phyloP scores from a whole-genome alignment of 345 rosid genomes.

The Dovyalis caffra region DNA sequence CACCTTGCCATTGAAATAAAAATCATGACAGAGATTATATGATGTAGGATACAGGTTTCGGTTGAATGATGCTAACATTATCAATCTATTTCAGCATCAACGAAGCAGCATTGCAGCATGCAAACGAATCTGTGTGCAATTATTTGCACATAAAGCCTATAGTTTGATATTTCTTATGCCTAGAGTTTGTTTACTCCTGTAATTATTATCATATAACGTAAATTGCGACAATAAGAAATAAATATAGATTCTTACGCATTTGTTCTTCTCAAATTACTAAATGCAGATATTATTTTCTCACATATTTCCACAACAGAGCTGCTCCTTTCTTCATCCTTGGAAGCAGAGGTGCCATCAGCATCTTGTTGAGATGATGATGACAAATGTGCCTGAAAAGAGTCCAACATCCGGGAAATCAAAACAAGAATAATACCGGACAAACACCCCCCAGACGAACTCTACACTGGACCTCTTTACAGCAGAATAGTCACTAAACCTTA shows the following conservation, averaged over 20 bases:
- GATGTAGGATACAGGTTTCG: not conserved
- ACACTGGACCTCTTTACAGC: not conserved
- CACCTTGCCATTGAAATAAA: too few relatives aligned
- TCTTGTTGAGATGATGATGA: constrained; percentile 25
- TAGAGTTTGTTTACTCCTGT: not conserved
- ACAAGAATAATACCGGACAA: not conserved
- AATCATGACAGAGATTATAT: too few relatives aligned
- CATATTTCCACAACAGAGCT: constrained; percentile 54
- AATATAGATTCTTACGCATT: constrained; percentile 45
- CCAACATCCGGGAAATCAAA: constrained; percentile 2
- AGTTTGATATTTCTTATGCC: not conserved
- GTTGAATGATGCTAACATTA: not conserved
- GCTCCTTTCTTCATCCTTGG: constrained; percentile 27
- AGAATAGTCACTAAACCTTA: not conserved
- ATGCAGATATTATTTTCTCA: constrained; percentile 54
- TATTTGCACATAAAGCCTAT: not conserved
- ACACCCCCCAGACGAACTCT: not conserved
- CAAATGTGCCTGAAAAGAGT: constrained; percentile 56
- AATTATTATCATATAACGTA: not conserved
- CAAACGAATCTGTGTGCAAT: not conserved
- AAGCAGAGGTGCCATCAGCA: constrained; percentile 10
- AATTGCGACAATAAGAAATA: too few relatives aligned
- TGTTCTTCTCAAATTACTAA: constrained; percentile 41
- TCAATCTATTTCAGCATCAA: too few relatives aligned
- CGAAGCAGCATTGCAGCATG: too few relatives aligned